phyloP scores from a whole-genome alignment of 2,329 filamentous ascomycete species.

The Phaeosphaeriaceae sp. region DNA sequence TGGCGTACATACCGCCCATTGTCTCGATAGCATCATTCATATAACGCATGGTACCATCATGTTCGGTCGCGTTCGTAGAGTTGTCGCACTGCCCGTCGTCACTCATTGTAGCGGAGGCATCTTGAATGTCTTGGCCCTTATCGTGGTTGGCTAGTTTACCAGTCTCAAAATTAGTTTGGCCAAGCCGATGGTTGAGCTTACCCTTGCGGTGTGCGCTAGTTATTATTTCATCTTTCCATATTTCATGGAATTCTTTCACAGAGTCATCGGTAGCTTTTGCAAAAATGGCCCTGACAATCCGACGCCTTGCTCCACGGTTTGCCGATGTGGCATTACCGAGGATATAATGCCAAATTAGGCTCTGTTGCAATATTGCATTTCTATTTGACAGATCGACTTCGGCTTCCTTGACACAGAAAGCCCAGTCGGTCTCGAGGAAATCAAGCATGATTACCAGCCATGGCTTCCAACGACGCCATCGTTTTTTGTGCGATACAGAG shows the following conservation, averaged over 20 bases:
- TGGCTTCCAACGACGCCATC: slow-evolving; percentile 81
- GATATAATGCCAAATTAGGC: slow-evolving; percentile 66
- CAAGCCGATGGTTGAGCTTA: slow-evolving; percentile 63
- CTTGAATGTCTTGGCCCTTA: slow-evolving; percentile 41
- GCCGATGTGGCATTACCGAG: slow-evolving; percentile 50
- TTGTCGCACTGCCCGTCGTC: slow-evolving; percentile 3
- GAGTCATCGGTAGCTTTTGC: slow-evolving; percentile 65
- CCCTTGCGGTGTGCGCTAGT: slow-evolving; percentile 50
- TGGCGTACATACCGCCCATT: slow-evolving; percentile 59
- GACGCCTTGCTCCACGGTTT: slow-evolving; percentile 52
- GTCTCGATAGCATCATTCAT: slow-evolving; percentile 28
- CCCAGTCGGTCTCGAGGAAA: slow-evolving; percentile 74
- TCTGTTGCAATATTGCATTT: slow-evolving; percentile 53
- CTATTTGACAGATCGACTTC: slow-evolving; percentile 18
- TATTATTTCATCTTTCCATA: slow-evolving; percentile 72
- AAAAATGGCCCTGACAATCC: slow-evolving; percentile 70
- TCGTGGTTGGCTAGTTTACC: slow-evolving; percentile 66
- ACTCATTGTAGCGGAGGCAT: slow-evolving; percentile 14
- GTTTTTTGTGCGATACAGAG: slow-evolving; percentile 70
- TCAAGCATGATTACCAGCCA: slow-evolving; percentile 85
- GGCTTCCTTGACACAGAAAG: slow-evolving; percentile 56
- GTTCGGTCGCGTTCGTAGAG: slow-evolving; percentile 2
- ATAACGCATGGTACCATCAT: slow-evolving; percentile 1
- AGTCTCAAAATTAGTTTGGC: slow-evolving; percentile 61
- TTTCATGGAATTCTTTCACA: slow-evolving; percentile 64